Evolutionary conservation across 2,329 filamentous ascomycete genomes (phyloP).

Genomic region (Apiospora hydei): DNA sequence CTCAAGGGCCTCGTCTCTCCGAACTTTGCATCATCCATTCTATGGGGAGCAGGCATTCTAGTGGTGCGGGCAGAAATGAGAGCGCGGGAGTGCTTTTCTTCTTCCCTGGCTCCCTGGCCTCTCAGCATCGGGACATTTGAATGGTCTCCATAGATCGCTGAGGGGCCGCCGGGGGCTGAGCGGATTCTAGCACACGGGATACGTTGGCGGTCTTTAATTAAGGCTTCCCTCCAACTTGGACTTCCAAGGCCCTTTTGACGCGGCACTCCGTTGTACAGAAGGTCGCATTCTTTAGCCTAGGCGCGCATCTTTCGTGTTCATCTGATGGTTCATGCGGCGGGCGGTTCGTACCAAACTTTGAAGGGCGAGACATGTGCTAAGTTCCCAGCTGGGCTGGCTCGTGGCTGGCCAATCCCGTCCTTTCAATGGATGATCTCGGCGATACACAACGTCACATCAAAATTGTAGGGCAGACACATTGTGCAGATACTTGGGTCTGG

Average conservation of each 20-base stretch:
- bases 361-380: not conserved
- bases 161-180: conserved; percentile 9
- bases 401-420: not conserved
- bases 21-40: not conserved
- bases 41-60: too few relatives aligned
- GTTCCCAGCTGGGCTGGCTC: not conserved
- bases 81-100: not conserved
- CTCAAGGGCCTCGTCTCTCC: not conserved
- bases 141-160: conserved; percentile 9
- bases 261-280: not conserved
- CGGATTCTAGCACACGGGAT: conserved; percentile 13
- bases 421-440: not conserved
- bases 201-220: conserved; percentile 17
- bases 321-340: not conserved
- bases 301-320: conserved; percentile 13
- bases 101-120: not conserved
- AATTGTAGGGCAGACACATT: not conserved
- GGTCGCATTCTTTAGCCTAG: conserved; percentile 1
- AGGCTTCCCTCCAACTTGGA: not conserved
- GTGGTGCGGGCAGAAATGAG: not conserved
- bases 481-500: not conserved
- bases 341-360: not conserved
- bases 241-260: not conserved
- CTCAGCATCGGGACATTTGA: conserved; percentile 13
- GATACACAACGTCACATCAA: not conserved